phyloP scores from a whole-genome alignment of 129 eudicot species.

The Kitagawia praeruptora region DNA sequence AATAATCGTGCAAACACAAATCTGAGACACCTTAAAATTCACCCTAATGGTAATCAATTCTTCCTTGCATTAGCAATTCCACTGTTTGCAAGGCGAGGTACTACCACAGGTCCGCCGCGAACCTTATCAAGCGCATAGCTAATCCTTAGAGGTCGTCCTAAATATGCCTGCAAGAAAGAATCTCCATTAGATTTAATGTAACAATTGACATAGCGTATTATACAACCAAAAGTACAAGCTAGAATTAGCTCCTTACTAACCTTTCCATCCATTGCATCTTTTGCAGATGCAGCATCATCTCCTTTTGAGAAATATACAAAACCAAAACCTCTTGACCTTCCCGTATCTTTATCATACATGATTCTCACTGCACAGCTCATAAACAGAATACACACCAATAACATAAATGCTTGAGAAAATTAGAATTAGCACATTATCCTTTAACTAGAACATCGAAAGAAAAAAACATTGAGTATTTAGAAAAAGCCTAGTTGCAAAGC shows the following conservation, averaged over 20 bases:
- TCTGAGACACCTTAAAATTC: neutral
- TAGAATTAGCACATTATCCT: no score
- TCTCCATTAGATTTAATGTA: neutral
- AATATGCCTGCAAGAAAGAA: constrained; percentile 39
- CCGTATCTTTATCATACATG: constrained; percentile 61
- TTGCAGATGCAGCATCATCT: constrained; percentile 60
- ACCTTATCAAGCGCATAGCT: constrained; percentile 55
- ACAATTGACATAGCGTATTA: neutral
- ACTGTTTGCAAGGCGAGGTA: constrained; percentile 34
- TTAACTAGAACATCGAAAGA: neutral
- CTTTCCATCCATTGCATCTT: constrained; percentile 87
- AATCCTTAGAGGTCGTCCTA: constrained; percentile 64
- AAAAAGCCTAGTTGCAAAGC: neutral
- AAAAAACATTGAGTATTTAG: neutral
- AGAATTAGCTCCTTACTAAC: constrained; percentile 12
- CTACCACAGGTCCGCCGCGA: constrained; percentile 52
- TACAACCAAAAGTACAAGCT: neutral
- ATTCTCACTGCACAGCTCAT: constrained; percentile 44
- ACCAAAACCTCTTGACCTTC: constrained; percentile 82
- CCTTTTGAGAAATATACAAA: constrained; percentile 53
- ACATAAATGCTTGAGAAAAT: neutral
- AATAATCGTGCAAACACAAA: neutral
- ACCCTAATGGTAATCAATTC: neutral
- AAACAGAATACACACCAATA: neutral
- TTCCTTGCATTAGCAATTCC: constrained; percentile 16